Conservation (phyloP, 768 basidiomycete genomes). For the Vararia minispora region DNA sequence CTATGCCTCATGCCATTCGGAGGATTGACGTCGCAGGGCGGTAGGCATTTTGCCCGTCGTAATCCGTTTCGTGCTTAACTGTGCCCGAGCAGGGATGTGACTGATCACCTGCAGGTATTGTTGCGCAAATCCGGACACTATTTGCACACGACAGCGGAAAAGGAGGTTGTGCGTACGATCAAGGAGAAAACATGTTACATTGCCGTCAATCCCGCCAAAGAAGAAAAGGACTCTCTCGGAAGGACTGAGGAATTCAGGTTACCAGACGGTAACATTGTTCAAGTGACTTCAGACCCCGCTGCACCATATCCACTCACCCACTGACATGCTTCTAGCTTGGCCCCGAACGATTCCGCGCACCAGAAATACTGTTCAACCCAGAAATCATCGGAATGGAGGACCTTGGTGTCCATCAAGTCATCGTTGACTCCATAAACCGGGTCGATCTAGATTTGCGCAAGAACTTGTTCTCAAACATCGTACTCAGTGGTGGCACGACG, state of each 20-base stretch:
- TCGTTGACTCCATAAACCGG: slow-evolving; percentile 95
- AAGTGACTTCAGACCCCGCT: slow-evolving; percentile 36
- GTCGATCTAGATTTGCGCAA: slow-evolving; percentile 96
- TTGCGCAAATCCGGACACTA: slow-evolving; percentile 92
- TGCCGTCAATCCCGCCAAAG: slow-evolving; percentile 84
- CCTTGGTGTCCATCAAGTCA: slow-evolving; percentile 94
- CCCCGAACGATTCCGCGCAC: slow-evolving; percentile 89
- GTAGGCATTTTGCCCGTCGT: slow-evolving; percentile 25
- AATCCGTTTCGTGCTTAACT: slow-evolving; percentile 3
- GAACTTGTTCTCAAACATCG: slow-evolving; percentile 91
- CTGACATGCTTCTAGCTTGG: slow-evolving; percentile 52
- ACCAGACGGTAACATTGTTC: slow-evolving; percentile 90
- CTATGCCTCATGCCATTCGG: slow-evolving; percentile 96
- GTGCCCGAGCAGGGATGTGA: slow-evolving; percentile 64
- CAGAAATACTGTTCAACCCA: slow-evolving; percentile 96
- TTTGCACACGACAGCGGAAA: slow-evolving; percentile 93
- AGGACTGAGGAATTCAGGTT: slow-evolving; percentile 82
- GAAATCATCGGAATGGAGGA: slow-evolving; percentile 95
- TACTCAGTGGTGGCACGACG: slow-evolving; percentile 93
- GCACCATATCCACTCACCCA: slow-evolving; percentile 5
- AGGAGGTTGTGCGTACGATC: slow-evolving; percentile 92
- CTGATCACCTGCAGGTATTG: slow-evolving; percentile 89
- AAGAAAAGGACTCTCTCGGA: slow-evolving; percentile 81
- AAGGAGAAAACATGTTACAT: slow-evolving; percentile 99
- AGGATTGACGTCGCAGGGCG: slow-evolving; percentile 94